phyloP scores from a whole-genome alignment of 106 monocot genomes.

The Xerophyta viscosa region DNA sequence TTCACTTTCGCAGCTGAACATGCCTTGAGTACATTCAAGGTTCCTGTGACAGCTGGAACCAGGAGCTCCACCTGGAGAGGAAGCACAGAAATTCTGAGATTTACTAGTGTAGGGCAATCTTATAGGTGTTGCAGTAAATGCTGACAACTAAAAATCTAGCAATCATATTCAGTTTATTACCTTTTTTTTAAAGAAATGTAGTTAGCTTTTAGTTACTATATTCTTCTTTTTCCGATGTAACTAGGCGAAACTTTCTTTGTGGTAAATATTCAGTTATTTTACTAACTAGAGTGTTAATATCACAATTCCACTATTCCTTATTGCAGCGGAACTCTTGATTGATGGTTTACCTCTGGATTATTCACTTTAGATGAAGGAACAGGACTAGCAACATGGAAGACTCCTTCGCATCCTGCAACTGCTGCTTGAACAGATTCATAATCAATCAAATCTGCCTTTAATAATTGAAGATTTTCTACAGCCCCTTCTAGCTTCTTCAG shows the following conservation, averaged over 20 bases:
- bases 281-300: no score
- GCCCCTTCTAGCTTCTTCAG: slow-evolving; percentile 27
- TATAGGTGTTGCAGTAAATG: no score
- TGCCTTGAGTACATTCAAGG: slow-evolving; percentile 30
- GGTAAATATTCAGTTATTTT: no score
- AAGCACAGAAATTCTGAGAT: neutral
- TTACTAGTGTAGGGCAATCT: no score
- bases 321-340: no score
- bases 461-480: slow-evolving; percentile 28
- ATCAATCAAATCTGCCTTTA: slow-evolving; percentile 31
- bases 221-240: no score
- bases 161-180: no score
- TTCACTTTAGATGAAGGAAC: slow-evolving; percentile 9
- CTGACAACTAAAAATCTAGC: no score
- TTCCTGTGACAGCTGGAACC: slow-evolving; percentile 24
- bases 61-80: slow-evolving; percentile 22
- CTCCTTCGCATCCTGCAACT: slow-evolving; percentile 31
- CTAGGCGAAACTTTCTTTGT: no score
- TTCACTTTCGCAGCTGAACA: slow-evolving; percentile 16
- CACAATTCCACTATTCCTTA: no score
- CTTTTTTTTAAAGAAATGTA: no score
- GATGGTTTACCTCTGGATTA: slow-evolving; percentile 76
- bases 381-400: slow-evolving; percentile 42
- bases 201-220: no score
- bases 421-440: slow-evolving; percentile 7